Base-by-base conservation (phyloP, 371 early-diverging fungal genomes). In the Mortierella sp. region DNA sequence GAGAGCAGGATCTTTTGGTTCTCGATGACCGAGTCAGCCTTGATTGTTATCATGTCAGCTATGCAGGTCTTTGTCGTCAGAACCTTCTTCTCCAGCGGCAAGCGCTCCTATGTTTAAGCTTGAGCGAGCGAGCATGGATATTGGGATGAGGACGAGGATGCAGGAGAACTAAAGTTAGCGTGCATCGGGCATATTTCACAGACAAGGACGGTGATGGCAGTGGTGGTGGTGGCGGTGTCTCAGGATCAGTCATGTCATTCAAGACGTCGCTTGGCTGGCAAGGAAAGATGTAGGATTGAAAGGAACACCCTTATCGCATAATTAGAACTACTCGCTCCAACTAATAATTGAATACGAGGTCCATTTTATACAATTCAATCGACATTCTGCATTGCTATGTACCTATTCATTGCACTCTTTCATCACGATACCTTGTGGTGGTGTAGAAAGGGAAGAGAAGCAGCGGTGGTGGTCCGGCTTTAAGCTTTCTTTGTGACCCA, bases 1-100 rank as follows among this genome's bases (percentile, higher is more conserved):
- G 96, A 96, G 88, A 80, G 86, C 73, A 90, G 97, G 58, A 94
- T 98, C 74, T 97, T 95, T 88, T 97, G 96, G 97, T 97, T 97
- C 89, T 94, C 97, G 26, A 65, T 95, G 31, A 76, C 93, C 16
- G 96, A 97, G 88, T 93, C 93, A 76, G 73, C 91, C 70, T 80
- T 95, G 68, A 96, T 99, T 54, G 90, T 97, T 50, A 79, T 90
- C 68, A 96, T 97, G 92, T 94, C 97, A 10, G 91, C 92, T 13
- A 75, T 95, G 26, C 99, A 99, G 90, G 98, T 99, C 55, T 95
- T 94, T 88, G 94, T 96, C 24, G 93, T 96, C 74, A 91, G 92
- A 78, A 92, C 91, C 44, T 94, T 96, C 91, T 96, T 96, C 83
- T 90, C 90, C 28, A 92, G 91, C 73, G 77, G 83, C 58, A 95